A percentile compares a stretch with the other conserved stretches of the same genome.
phyloP scores from a whole-genome alignment of 345 rosid species.

The Eucalyptus shirleyi region DNA sequence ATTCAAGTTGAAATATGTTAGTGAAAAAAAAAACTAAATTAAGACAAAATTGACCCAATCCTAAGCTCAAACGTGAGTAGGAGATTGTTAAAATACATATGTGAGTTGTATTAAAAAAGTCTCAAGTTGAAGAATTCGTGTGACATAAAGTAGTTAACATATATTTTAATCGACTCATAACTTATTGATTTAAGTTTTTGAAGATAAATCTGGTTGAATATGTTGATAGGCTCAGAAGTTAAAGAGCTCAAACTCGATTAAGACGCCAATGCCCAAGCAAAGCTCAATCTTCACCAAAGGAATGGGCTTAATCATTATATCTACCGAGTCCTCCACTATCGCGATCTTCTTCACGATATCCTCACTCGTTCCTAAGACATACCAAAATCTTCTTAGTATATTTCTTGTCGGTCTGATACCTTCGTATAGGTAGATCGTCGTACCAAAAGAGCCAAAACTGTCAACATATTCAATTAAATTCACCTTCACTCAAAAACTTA shows the following conservation, averaged over 20 bases:
- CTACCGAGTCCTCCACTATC: background rate
- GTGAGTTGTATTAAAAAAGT: no score
- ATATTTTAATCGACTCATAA: no score
- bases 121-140: background rate
- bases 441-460: no score
- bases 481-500: no score
- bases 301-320: background rate
- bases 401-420: no score
- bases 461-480: no score
- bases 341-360: background rate
- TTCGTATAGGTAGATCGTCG: background rate
- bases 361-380: background rate
- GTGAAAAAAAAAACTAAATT: background rate
- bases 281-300: background rate
- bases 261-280: background rate
- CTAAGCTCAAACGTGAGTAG: background rate
- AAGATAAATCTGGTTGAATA: fast-evolving
- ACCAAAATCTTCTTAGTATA: background rate
- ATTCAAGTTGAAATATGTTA: background rate
- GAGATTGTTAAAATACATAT: no score
- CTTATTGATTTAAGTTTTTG: background rate
- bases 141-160: fast-evolving
- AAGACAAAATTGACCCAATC: background rate
- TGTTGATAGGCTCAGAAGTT: background rate
- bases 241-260: background rate